Evolutionary conservation across 305 asterid species (phyloP), one percentile per base, ranked within the genome.

Genomic region (Lippia alba): DNA sequence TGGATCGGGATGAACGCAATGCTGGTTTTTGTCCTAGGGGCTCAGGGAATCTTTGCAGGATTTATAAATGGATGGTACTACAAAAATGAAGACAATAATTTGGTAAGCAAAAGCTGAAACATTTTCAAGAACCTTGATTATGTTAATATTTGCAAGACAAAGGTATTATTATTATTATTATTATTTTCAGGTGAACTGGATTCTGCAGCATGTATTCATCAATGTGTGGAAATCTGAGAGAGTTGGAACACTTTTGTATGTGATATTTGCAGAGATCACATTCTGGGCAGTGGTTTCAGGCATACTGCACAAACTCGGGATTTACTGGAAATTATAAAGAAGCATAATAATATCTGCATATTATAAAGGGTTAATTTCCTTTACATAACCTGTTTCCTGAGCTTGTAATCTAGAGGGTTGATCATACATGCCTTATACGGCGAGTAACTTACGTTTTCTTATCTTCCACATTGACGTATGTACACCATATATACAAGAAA

Each of bases 1-100:
- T 92, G 96, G 98, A 92, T 90, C 61, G 97, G 98, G 70, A 88
- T 90, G 98, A 90, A 90, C 7, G 96, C 96, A 8, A 92, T 90
- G 97, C 78, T 92, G 74, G 92, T 92, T 66, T 92, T 85, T 15
- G 97, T 90, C 6, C 48, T 92, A 86, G 98, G 88, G 8, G 98
- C 96, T 66, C 87, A 89, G 70, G 91, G 95, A 8, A 89, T 87
- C 48, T 83, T 91, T 30, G 95, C 91, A 45, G 95, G 71, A 44
- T 89, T 91, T 54, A 55, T 91, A 9, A 87, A 89, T 48, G 98
- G 97, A 77, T 89, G 98, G 98, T 89, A 76, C 63, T 88, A 69
- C 51, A 72, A 90, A 76, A 59, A 77, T 16, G 67, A 83, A 3
- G 89, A 82, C 6, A 84, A 86, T 64, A 88, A 82, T 74, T 88